Base-by-base conservation (phyloP, 1,284 basidiomycete species). In the Pyrrhoderma noxium region DNA sequence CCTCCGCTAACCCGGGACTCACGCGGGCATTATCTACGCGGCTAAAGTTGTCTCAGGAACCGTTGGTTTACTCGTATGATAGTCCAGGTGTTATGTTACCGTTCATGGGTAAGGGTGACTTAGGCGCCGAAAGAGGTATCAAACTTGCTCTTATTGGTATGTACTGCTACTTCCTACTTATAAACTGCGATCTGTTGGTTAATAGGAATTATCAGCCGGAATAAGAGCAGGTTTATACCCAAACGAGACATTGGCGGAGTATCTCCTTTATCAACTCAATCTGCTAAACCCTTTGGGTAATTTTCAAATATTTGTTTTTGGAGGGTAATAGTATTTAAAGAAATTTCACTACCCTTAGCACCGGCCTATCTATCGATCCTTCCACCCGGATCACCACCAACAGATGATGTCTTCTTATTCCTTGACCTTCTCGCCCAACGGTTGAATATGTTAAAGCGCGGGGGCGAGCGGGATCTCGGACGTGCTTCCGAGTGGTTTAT, bases 61-160 rank as follows among this genome's bases (percentile, higher is more conserved):
- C 86, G 2, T 74, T 84, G 3, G 85, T 97, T 14, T 98, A 99
- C 68, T 89, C 95, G 2, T 94, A 88, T 64, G 95, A 99, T 70
- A 88, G 92, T 3, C 96, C 95, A 0, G 96, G 95, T 1, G 89
- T 98, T 37, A 98, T 99, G 94, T 74, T 97, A 31, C 93, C 94
- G 3, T 98, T 89, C 68, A 77, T 98, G n/a, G 95, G 95, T 1
- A 79, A 75, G 51, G 93, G 93, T 1, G 74, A 79, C 44, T 72
- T 74, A 54, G 95, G 93, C 21, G 85, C 91, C 42, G 95, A 99
- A 67, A 76, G 89, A 56, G 95, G 91, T 3, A 75, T 97, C 51
- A 97, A 96, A 69, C 79, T 98, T 22, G 93, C 93, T 38, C 70
- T 98, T 52, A 95, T 95, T 39, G 88, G 93, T 93, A 53, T 38